Evolutionary conservation across 2,329 filamentous ascomycete species (phyloP).

Genomic region (Trichophyton verrucosum): DNA sequence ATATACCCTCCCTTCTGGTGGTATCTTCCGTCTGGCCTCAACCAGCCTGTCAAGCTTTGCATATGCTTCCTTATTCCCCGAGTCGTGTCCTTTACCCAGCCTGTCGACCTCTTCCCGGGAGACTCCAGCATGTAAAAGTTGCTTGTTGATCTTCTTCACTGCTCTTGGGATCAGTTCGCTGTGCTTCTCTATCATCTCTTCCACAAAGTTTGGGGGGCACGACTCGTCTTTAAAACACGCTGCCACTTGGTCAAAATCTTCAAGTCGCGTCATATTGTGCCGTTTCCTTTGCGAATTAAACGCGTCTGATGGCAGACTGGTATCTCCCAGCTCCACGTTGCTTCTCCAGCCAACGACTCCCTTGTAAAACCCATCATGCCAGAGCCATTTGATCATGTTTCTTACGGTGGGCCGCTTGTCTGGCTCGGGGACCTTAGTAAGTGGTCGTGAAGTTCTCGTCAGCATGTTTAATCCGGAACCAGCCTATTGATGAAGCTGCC

Average conservation of each 20-base stretch:
- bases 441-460: neutral
- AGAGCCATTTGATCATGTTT: constrained; percentile 14
- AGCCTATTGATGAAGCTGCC: too few relatives aligned
- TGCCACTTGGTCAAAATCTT: neutral
- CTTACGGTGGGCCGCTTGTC: constrained; percentile 4
- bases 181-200: constrained; percentile 9
- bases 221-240: neutral
- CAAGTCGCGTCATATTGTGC: neutral
- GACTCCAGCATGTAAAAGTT: constrained; percentile 7
- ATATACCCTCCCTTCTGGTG: neutral
- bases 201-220: constrained; percentile 6
- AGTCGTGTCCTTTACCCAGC: constrained; percentile 3
- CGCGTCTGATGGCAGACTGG: neutral
- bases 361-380: constrained; percentile 10
- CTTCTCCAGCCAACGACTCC: constrained; percentile 10
- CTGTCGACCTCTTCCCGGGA: constrained; percentile 7
- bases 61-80: neutral
- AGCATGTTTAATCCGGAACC: neutral
- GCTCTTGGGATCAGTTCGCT: constrained; percentile 8
- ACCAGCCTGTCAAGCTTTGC: neutral
- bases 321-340: constrained; percentile 4
- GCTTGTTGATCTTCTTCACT: constrained; percentile 9
- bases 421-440: neutral
- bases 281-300: neutral
- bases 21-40: neutral